Percentiles rank a stretch among this genome's conserved stretches.
These are phyloP conservation scores for Trebouxia gelatinosa DNA, from an alignment of 163 green algal species.

Conservation along the genomic window DNA sequence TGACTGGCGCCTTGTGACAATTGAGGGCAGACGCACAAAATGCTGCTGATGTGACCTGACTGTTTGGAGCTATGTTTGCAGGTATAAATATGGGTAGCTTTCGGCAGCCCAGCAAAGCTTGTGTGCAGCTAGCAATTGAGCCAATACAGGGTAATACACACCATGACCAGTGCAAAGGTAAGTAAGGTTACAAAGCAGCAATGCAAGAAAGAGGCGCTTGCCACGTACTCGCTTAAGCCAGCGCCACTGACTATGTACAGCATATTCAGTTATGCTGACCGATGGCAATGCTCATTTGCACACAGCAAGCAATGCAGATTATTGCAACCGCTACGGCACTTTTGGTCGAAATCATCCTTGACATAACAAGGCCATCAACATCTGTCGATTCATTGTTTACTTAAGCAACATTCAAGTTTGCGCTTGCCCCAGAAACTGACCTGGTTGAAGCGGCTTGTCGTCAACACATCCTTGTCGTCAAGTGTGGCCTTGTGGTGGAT, in stretches of 20 bases:
- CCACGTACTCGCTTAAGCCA: too few relatives aligned
- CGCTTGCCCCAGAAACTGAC: not conserved
- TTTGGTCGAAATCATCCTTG: not conserved
- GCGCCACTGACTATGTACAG: not conserved
- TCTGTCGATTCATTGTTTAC: too few relatives aligned
- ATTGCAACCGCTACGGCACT: not conserved
- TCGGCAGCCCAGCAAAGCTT: too few relatives aligned
- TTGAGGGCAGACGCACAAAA: too few relatives aligned
- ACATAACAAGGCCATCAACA: not conserved
- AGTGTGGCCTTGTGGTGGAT: conserved; percentile 68
- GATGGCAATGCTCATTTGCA: not conserved
- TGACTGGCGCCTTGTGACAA: too few relatives aligned
- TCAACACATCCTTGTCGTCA: conserved; percentile 63
- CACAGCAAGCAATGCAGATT: not conserved
- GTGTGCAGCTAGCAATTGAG: too few relatives aligned
- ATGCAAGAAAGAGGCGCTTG: too few relatives aligned
- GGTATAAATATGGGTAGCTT: not conserved
- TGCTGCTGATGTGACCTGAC: too few relatives aligned
- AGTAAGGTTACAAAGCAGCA: too few relatives aligned
- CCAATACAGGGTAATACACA: too few relatives aligned
- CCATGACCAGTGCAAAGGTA: too few relatives aligned
- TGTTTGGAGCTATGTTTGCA: too few relatives aligned
- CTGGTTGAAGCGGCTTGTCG: conserved; percentile 51
- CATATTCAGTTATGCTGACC: not conserved
- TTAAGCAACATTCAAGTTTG: not conserved